Conservation (phyloP, 495 filamentous ascomycete genomes). For the Aspergillus biplanus region DNA sequence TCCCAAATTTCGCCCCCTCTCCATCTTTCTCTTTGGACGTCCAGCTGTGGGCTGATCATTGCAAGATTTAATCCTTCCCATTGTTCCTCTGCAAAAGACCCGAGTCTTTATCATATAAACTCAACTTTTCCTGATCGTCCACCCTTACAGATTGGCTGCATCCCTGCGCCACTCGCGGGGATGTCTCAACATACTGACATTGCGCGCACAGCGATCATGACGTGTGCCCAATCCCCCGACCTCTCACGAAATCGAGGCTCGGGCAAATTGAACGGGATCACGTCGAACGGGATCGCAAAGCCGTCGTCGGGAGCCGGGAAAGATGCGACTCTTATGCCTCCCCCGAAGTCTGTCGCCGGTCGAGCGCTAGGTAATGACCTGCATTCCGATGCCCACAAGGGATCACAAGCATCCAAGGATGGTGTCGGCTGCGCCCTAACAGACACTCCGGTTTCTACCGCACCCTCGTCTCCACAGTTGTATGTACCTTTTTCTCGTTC, state of each 20-base stretch:
- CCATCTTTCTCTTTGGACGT: slow-evolving; percentile 1
- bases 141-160: slow-evolving; percentile 22
- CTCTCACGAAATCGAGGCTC: slow-evolving; percentile 18
- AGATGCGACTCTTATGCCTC: slow-evolving; percentile 42
- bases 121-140: slow-evolving; percentile 12
- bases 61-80: background rate
- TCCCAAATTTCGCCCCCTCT: slow-evolving; percentile 4
- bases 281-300: slow-evolving; percentile 25
- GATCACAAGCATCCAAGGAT: slow-evolving; percentile 50
- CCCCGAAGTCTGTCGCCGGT: slow-evolving; percentile 48
- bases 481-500: slow-evolving; percentile 45
- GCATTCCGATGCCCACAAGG: slow-evolving; percentile 52
- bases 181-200: slow-evolving; percentile 42
- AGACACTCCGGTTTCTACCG: slow-evolving; percentile 72
- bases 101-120: background rate
- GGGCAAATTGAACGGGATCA: slow-evolving; percentile 24
- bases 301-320: slow-evolving; percentile 31
- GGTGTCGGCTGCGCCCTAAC: slow-evolving; percentile 60
- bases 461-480: slow-evolving; percentile 72
- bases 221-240: slow-evolving; percentile 40
- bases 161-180: slow-evolving; percentile 27
- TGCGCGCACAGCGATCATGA: slow-evolving; percentile 66
- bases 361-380: slow-evolving; percentile 52
- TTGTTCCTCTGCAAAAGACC: background rate
- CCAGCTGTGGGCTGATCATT: slow-evolving; percentile 7